phyloP scores from a whole-genome alignment of 371 early-diverging fungal species.

The Actinomucor elegans region DNA sequence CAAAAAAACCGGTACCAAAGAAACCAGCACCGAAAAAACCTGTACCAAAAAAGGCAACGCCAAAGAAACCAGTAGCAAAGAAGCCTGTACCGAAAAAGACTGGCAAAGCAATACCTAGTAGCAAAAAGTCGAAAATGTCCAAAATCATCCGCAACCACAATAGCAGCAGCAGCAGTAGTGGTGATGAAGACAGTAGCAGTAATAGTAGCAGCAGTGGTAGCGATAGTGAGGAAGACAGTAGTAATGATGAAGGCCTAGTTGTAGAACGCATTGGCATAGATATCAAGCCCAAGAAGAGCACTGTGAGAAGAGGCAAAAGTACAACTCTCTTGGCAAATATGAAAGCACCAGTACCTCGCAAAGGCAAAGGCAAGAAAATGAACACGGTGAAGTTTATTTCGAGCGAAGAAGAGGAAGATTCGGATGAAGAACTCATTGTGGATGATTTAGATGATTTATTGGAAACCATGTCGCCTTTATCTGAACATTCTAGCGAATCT shows the following conservation, averaged over 20 bases:
- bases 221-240: background rate
- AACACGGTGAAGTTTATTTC: background rate
- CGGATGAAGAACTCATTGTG: conserved; percentile 25
- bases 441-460: conserved; percentile 34
- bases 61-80: too few species aligned
- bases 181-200: background rate
- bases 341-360: background rate
- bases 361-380: background rate
- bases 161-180: background rate
- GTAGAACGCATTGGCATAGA: conserved; percentile 9
- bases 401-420: background rate
- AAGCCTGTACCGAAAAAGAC: conserved; percentile 3
- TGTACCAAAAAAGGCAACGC: too few species aligned
- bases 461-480: conserved; percentile 33
- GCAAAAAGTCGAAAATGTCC: conserved; percentile 6
- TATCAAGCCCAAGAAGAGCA: background rate
- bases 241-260: background rate
- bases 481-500: conserved; percentile 11
- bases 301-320: conserved; percentile 18
- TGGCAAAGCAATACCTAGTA: conserved; percentile 1
- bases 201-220: background rate
- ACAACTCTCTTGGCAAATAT: conserved; percentile 13
- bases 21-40: too few species aligned
- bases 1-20: too few species aligned
- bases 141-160: background rate